phyloP scores from a whole-genome alignment of 441 rosid genomes.

The Theobroma grandiflorum region DNA sequence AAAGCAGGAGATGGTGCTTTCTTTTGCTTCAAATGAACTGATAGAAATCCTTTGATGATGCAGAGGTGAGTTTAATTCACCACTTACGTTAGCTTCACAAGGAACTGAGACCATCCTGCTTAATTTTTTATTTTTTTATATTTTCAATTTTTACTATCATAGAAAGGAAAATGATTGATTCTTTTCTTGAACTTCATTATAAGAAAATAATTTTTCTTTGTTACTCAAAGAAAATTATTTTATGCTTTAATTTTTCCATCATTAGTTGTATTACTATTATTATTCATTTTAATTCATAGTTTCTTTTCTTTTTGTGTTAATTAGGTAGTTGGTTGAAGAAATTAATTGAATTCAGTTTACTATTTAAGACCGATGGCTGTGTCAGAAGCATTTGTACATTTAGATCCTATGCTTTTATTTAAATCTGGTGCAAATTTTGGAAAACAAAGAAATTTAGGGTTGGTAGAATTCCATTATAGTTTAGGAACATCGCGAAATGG shows the following conservation, averaged over 20 bases:
- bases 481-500: constrained; percentile 24
- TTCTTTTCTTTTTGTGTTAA: background rate
- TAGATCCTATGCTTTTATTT: constrained; percentile 37
- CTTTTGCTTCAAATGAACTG: constrained; percentile 8
- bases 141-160: background rate
- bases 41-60: background rate
- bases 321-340: constrained; percentile 24
- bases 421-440: constrained; percentile 28
- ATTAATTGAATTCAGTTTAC: constrained; percentile 4
- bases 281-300: background rate
- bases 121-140: background rate
- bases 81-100: background rate
- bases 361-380: constrained; percentile 47
- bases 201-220: background rate
- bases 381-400: constrained; percentile 46
- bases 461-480: constrained; percentile 24
- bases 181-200: background rate
- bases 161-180: constrained; percentile 5
- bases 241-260: background rate
- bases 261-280: background rate
- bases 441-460: constrained; percentile 30
- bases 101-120: background rate
- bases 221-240: background rate
- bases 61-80: constrained; percentile 6
- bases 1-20: constrained; percentile 4